Base-by-base conservation (phyloP, 805 yeast species). In the Clavispora santaluciae region DNA sequence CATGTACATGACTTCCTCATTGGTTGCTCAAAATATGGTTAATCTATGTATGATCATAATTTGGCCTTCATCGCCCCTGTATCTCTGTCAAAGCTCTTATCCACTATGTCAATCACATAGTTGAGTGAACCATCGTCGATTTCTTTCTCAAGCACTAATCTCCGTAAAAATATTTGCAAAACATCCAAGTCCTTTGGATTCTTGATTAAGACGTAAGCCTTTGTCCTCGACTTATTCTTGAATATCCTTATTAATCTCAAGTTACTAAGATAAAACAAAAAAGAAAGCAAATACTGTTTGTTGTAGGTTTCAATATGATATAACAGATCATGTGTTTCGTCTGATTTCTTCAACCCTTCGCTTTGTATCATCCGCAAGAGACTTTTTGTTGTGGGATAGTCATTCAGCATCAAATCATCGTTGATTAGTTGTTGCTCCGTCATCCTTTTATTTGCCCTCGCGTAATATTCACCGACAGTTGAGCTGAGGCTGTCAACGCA, bases 201-300 rank as follows among this genome's bases (percentile, higher is more conserved):
- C 37, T 44, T 49, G 18, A 66, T 55, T 31, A 57, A 53, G 18
- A 69, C 73, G 47, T 54, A 67, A 6, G 74, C 72, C 39, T 57
- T 56, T 5, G 72, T 68, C 45, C 63, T 66, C 7, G 70, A 54
- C 52, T 67, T 66, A 50, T 69, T 68, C 50, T 68, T 68, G 50
- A 63, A 60, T 21, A 69, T 66, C 38, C 53, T 53, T 17, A 69
- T 56, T 41, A 68, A 52, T 33, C 49, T 50, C 41, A 68, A 54
- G 44, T 67, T 59, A 46, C 64, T 54, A 43, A 68, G 53, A 44
- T 66, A 68, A 41, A 63, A 68, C 41, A 69, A 55, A 39, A 65
- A 62, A 35, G 68, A 61, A 24, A 69, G 52, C 37, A 69, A 56
- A 48, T 69, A 68, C 46, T 68, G 73, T 51, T 68, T 69, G 48